Evolutionary conservation across 1,284 basidiomycete species (phyloP).

Genomic region (Boletus calvinii): DNA sequence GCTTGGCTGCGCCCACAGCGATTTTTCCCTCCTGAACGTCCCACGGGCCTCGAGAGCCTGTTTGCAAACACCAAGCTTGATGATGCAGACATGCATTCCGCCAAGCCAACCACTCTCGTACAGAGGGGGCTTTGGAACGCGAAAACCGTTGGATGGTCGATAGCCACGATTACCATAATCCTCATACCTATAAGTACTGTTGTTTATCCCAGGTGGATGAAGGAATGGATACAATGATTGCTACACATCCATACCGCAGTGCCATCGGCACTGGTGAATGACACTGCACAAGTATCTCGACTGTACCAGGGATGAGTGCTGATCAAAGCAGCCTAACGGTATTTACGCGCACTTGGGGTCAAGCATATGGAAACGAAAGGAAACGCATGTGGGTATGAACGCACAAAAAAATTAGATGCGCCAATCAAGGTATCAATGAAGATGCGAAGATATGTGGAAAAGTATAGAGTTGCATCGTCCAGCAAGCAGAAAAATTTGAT

Average conservation of each 20-base stretch:
- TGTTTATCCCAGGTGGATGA: constrained; percentile 22
- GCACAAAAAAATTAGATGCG: constrained; percentile 11
- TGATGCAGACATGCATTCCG: constrained; percentile 37
- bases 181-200: constrained; percentile 32
- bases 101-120: background rate
- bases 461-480: constrained; percentile 28
- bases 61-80: constrained; percentile 62
- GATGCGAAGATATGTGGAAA: constrained; percentile 5
- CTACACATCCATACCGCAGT: constrained; percentile 12
- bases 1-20: constrained; percentile 62
- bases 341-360: constrained; percentile 2
- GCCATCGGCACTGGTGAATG: constrained; percentile 5
- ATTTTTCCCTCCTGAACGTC: constrained; percentile 74
- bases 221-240: constrained; percentile 26
- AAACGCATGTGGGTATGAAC: constrained; percentile 26
- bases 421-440: constrained; percentile 4
- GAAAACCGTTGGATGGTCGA: constrained; percentile 36
- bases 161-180: constrained; percentile 36
- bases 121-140: background rate
- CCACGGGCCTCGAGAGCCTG: constrained; percentile 74
- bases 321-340: constrained; percentile 11
- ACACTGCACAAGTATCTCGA: constrained; percentile 6
- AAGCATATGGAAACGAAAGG: constrained; percentile 2
- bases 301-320: constrained; percentile 6
- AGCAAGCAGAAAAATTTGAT: constrained; percentile 29